Evolutionary conservation across 176 grass and related monocot genomes (phyloP), one percentile per base, ranked within the genome.

Genomic region (Zoysia pacifica): DNA sequence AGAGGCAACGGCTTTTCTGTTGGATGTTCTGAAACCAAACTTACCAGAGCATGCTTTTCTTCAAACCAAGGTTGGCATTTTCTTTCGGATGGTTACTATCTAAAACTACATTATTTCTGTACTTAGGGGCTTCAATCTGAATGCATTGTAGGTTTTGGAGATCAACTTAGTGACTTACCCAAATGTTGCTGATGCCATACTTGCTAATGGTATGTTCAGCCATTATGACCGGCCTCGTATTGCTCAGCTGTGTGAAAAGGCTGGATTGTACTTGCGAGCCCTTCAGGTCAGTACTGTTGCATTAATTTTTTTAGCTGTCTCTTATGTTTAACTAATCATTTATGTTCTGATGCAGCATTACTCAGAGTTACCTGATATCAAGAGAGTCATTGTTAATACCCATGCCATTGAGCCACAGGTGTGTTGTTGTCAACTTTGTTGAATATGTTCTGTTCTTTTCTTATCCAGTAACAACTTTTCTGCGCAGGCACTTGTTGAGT

Each of bases 201-300:
- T 97, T 85, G 91, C 94, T 69, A 97, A 97, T 83, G 94, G 91
- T 49, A 97, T 97, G 94, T 97, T 97, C 68, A 97, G 90, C 49
- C 96, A 99, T 75, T 99, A 99, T 44, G 96, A 99, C 47, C 96
- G 96, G 19, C 96, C 96, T 73, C 90, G 96, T 35, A 86, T 99
- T 78, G 96, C 96, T 88, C 96, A 99, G 70, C 69, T 99, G 52
- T 99, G 96, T 82, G 96, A 99, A 93, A 99, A 99, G 67, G 96
- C 81, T 71, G 92, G 96, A 18, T 90, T 99, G 66, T 99, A 93
- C 87, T 75, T 99, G 79, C 86, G 96, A 58, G 96, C 96, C 46
- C 88, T 99, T 84, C 96, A 99, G 92, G 96, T 99, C 55, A 14
- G 70, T 79, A 50, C 18, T 4, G 79, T 69, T 77, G 50, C 36